Conservation (phyloP, 1,284 basidiomycete genomes). For the Cryptococcus sp. region DNA sequence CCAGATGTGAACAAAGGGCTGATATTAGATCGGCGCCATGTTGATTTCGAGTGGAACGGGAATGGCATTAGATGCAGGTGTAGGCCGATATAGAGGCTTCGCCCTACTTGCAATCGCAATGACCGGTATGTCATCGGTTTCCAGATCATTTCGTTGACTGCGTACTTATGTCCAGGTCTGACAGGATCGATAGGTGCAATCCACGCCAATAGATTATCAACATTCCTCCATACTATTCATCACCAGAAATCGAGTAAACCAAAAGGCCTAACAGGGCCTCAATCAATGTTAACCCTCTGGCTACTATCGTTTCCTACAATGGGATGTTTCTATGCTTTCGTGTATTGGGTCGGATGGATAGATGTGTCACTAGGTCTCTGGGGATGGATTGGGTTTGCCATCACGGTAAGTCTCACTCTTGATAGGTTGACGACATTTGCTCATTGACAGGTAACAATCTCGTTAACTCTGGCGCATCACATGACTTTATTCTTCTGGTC, state of each 20-base stretch:
- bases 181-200: slow-evolving; percentile 87
- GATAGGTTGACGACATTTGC: slow-evolving; percentile 1
- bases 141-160: not conserved
- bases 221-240: slow-evolving; percentile 46
- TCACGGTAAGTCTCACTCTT: slow-evolving; percentile 57
- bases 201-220: slow-evolving; percentile 85
- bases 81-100: slow-evolving; percentile 79
- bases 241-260: slow-evolving; percentile 2
- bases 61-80: slow-evolving; percentile 84
- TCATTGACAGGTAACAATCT: slow-evolving; percentile 58
- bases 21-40: slow-evolving; percentile 65
- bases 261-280: slow-evolving; percentile 29
- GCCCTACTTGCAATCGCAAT: slow-evolving; percentile 84
- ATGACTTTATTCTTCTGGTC: slow-evolving; percentile 81
- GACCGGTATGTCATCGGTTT: slow-evolving; percentile 57
- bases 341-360: slow-evolving; percentile 70
- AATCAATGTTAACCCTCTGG: slow-evolving; percentile 57
- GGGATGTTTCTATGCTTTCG: slow-evolving; percentile 63
- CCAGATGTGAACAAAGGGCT: too few relatives aligned
- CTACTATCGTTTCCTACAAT: slow-evolving; percentile 71
- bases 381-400: slow-evolving; percentile 63
- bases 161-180: slow-evolving; percentile 54
- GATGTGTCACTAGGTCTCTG: slow-evolving; percentile 64
- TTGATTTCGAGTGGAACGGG: slow-evolving; percentile 85
- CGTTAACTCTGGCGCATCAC: slow-evolving; percentile 62